phyloP scores from a whole-genome alignment of 2,329 filamentous ascomycete species.

The Atkinsonella hypoxylon region DNA sequence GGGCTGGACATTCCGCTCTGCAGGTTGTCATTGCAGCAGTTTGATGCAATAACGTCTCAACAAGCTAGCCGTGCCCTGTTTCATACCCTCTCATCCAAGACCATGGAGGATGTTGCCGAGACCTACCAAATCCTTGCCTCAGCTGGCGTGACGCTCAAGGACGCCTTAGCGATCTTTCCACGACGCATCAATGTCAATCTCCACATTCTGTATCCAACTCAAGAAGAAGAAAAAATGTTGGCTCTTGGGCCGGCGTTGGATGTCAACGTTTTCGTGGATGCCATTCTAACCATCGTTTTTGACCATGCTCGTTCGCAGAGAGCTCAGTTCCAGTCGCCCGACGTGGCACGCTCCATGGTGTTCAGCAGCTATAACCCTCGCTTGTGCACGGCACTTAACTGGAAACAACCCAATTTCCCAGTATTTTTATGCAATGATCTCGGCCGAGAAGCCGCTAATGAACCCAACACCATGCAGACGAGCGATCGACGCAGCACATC shows the following conservation, averaged over 20 bases:
- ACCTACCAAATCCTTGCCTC: constrained; percentile 61
- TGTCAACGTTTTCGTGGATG: constrained; percentile 77
- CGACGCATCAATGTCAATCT: constrained; percentile 77
- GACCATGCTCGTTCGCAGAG: constrained; percentile 67
- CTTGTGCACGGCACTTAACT: constrained; percentile 89
- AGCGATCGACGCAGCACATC: constrained; percentile 67
- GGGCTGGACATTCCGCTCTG: constrained; percentile 74
- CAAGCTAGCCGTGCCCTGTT: constrained; percentile 32
- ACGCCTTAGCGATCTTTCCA: constrained; percentile 65
- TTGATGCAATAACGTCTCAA: constrained; percentile 39
- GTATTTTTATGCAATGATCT: constrained; percentile 93
- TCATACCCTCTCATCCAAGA: constrained; percentile 30
- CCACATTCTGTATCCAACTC: constrained; percentile 78
- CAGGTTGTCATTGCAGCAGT: constrained; percentile 64
- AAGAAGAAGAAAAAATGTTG: constrained; percentile 56
- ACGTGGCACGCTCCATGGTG: constrained; percentile 73
- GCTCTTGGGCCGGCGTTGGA: constrained; percentile 65
- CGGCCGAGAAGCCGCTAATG: constrained; percentile 44
- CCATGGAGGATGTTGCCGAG: constrained; percentile 44
- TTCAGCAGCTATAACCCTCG: constrained; percentile 89
- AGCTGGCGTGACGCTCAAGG: constrained; percentile 67
- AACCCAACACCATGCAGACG: constrained; percentile 27
- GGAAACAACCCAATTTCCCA: constrained; percentile 98
- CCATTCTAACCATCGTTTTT: constrained; percentile 75
- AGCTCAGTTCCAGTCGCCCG: constrained; percentile 50